Conservation (phyloP, 768 basidiomycete species). For the Russula vinacea region DNA sequence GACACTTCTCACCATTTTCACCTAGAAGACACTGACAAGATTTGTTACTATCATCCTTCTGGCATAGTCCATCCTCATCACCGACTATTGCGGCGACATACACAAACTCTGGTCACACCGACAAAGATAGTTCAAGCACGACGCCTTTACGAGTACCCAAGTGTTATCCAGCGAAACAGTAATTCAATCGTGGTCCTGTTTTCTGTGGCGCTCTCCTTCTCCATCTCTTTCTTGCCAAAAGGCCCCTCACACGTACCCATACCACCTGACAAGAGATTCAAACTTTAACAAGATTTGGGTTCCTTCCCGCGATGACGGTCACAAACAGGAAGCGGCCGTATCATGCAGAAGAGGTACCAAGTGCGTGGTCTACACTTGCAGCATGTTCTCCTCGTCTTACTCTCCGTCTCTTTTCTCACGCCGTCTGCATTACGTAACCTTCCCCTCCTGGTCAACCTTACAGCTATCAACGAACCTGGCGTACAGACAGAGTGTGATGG, state of each 20-base stretch:
- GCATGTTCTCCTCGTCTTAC: constrained; percentile 27
- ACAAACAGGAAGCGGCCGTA: constrained; percentile 64
- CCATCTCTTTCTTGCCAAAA: neutral
- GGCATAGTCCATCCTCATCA: neutral
- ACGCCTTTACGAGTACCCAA: neutral
- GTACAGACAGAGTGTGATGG: constrained; percentile 80
- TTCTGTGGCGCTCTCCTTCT: neutral
- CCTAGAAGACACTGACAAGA: constrained; percentile 1
- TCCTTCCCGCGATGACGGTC: constrained; percentile 49
- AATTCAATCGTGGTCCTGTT: neutral
- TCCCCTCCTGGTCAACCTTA: neutral
- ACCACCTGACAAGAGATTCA: neutral
- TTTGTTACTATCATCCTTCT: neutral
- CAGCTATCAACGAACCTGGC: constrained; percentile 78
- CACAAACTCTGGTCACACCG: constrained; percentile 4
- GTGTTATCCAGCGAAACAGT: neutral
- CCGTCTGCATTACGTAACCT: constrained; percentile 34
- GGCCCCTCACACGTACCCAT: neutral
- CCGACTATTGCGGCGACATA: neutral
- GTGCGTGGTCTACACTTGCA: constrained; percentile 39
- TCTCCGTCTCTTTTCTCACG: constrained; percentile 35
- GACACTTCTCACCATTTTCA: neutral
- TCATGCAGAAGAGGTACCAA: constrained; percentile 62
- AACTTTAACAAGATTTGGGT: constrained; percentile 1
- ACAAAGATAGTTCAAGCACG: constrained; percentile 15